Percentiles rank a stretch among this genome's conserved stretches.
phyloP scores from a whole-genome alignment of 2,329 filamentous ascomycete genomes.

The Bisporella sp. region DNA sequence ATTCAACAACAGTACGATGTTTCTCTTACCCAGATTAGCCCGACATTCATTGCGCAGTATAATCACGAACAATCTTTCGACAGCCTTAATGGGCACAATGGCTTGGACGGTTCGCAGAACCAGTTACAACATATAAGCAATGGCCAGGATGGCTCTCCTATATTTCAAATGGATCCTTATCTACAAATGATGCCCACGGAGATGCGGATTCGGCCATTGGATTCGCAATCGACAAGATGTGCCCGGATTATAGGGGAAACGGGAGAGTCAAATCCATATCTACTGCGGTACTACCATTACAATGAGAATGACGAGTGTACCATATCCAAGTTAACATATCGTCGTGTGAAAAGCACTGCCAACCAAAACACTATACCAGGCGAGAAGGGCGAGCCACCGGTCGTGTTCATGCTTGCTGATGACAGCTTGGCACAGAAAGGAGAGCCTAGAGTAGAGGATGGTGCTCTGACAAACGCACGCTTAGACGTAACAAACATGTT shows the following conservation, averaged over 20 bases:
- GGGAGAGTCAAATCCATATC: conserved; percentile 26
- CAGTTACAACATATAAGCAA: conserved; percentile 16
- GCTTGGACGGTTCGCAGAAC: conserved; percentile 15
- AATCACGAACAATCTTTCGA: conserved; percentile 19
- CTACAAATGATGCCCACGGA: conserved; percentile 18
- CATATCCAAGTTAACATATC: conserved; percentile 25
- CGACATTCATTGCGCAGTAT: conserved; percentile 22
- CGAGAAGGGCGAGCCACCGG: conserved; percentile 22
- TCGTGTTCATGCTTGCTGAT: conserved; percentile 26
- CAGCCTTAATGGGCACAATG: conserved; percentile 18
- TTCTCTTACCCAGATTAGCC: conserved; percentile 19
- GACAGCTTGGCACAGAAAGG: conserved; percentile 24
- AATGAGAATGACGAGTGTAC: conserved; percentile 27
- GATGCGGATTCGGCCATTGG: conserved; percentile 19
- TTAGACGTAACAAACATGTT: conserved; percentile 23
- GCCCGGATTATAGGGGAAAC: conserved; percentile 27
- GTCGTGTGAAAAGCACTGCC: conserved; percentile 19
- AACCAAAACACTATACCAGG: conserved; percentile 15
- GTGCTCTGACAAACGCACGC: conserved; percentile 19
- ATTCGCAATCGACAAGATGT: conserved; percentile 20
- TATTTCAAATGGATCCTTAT: conserved; percentile 22
- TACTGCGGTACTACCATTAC: conserved; percentile 24
- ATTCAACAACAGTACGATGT: conserved; percentile 20
- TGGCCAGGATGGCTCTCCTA: conserved; percentile 20
- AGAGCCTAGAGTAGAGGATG: conserved; percentile 25